phyloP scores from a whole-genome alignment of 73 alveolate genomes.

The Paramecium caudatum region DNA sequence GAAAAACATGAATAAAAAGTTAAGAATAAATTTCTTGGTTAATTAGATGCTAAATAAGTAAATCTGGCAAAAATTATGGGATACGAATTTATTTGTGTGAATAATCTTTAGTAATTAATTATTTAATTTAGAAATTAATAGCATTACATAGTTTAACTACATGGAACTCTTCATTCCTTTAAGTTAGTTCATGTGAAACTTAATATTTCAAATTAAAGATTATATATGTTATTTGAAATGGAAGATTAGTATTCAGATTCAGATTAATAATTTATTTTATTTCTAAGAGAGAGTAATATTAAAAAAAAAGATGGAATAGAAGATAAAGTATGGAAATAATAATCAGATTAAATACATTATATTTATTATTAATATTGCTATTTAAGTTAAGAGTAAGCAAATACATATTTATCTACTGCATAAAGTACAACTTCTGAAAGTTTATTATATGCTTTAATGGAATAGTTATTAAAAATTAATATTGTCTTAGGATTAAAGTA shows the following conservation, averaged over 20 bases:
- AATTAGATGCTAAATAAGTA: not conserved
- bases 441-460: not conserved
- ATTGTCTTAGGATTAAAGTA: conserved; percentile 20
- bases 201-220: conserved; percentile 19
- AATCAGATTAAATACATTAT: conserved; percentile 20
- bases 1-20: not conserved
- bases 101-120: conserved; percentile 25
- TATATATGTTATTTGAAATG: conserved; percentile 34
- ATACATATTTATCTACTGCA: not conserved
- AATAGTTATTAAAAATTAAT: conserved; percentile 26
- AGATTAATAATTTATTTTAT: conserved; percentile 29
- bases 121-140: not conserved
- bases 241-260: not conserved
- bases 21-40: not conserved
- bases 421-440: not conserved
- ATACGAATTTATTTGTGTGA: conserved; percentile 38
- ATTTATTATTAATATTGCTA: conserved; percentile 42
- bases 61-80: not conserved
- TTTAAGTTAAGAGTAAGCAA: not conserved
- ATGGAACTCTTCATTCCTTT: not conserved
- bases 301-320: conserved; percentile 32
- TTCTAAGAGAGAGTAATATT: conserved; percentile 35
- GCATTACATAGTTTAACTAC: not conserved
- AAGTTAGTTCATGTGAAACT: not conserved
- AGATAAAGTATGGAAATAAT: conserved; percentile 24